Percentiles rank a stretch among this genome's conserved stretches.
Evolutionary conservation across 2,329 filamentous ascomycete genomes (phyloP).

Genomic region (Pseudogymnoascus sp.): DNA sequence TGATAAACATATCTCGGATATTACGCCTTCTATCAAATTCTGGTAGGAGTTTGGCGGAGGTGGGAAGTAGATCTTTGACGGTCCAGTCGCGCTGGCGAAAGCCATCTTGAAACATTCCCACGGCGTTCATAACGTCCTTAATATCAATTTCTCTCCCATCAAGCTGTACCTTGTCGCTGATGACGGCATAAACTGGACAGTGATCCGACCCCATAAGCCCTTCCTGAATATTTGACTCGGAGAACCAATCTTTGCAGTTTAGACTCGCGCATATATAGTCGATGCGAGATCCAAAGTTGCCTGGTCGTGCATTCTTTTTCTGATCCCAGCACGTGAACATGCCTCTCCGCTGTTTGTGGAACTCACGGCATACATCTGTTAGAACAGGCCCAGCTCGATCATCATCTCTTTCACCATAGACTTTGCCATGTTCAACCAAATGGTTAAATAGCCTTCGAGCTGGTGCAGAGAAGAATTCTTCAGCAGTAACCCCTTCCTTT

Average conservation of each 20-base stretch:
- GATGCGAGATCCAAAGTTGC: constrained; percentile 86
- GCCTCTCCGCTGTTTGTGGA: constrained; percentile 69
- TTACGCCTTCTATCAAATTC: constrained; percentile 79
- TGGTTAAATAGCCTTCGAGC: constrained; percentile 78
- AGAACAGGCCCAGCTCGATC: constrained; percentile 65
- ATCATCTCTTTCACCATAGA: constrained; percentile 59
- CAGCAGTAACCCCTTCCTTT: constrained; percentile 60
- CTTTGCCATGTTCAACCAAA: constrained; percentile 65
- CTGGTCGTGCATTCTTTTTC: constrained; percentile 88
- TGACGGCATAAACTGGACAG: constrained; percentile 78
- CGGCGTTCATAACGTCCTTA: constrained; percentile 70
- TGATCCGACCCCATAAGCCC: constrained; percentile 93
- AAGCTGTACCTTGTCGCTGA: constrained; percentile 55
- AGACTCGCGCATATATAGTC: constrained; percentile 86
- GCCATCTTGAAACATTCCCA: constrained; percentile 63
- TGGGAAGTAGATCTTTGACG: constrained; percentile 57
- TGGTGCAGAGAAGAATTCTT: constrained; percentile 66
- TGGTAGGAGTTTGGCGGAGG: constrained; percentile 76
- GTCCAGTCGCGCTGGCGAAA: constrained; percentile 60
- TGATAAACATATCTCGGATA: constrained; percentile 89
- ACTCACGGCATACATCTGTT: constrained; percentile 76
- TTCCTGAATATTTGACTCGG: constrained; percentile 79
- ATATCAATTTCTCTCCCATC: constrained; percentile 46
- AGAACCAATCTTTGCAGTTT: constrained; percentile 73
- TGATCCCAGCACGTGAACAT: constrained; percentile 99